Conservation (phyloP, 352 stramenopile genomes). For the Phytophthora chlamydospora region DNA sequence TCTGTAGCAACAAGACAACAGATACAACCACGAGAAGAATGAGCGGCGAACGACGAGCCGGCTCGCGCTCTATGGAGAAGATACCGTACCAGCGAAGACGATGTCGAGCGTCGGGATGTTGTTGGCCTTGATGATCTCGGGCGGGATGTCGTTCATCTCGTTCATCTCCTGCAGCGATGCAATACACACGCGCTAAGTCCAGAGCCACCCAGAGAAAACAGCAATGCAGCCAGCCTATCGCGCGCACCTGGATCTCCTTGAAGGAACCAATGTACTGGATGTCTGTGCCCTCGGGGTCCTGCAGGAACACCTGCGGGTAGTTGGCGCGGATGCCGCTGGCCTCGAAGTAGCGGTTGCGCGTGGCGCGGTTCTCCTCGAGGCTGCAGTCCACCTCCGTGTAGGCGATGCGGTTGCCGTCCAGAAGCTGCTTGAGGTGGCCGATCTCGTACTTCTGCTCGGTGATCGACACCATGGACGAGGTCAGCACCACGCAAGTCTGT, state of each 20-base stretch:
- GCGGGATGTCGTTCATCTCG: conserved; percentile 81
- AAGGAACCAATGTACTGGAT: conserved; percentile 82
- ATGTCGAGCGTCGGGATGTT: conserved; percentile 73
- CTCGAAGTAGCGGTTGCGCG: conserved; percentile 80
- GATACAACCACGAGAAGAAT: conserved; percentile 27
- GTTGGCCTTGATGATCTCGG: conserved; percentile 77
- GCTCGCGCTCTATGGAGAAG: neutral
- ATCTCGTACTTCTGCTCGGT: conserved; percentile 85
- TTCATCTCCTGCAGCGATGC: conserved; percentile 66
- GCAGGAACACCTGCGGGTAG: conserved; percentile 88
- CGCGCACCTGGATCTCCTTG: conserved; percentile 76
- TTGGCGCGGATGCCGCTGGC: conserved; percentile 81
- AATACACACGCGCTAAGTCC: conserved; percentile 9
- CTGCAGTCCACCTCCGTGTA: conserved; percentile 84
- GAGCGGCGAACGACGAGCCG: conserved; percentile 3
- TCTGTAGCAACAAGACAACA: conserved; percentile 35
- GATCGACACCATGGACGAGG: conserved; percentile 77
- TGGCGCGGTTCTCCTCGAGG: conserved; percentile 76
- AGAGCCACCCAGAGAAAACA: conserved; percentile 7
- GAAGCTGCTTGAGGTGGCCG: conserved; percentile 65
- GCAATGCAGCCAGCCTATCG: conserved; percentile 1
- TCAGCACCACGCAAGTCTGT: conserved; percentile 69
- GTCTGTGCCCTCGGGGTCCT: conserved; percentile 50
- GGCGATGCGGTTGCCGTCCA: conserved; percentile 74
- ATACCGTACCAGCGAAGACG: conserved; percentile 69